A percentile compares a stretch with the other conserved stretches of the same genome.
These are phyloP conservation scores for Datura wrightii DNA, from an alignment of 257 asterid genomes.

Conservation along the genomic window DNA sequence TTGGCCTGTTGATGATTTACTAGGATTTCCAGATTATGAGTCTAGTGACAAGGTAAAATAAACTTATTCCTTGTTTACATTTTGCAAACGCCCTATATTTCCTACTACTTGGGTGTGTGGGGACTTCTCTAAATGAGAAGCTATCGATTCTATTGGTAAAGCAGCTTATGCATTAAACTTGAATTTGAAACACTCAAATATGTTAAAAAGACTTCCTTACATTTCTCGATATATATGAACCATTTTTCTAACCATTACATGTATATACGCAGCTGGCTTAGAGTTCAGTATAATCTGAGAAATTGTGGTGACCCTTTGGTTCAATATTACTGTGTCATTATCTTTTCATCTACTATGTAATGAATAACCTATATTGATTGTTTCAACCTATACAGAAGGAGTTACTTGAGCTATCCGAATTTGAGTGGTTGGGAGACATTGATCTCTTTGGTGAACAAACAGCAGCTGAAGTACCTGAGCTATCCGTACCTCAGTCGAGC, in stretches of 20 bases:
- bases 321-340: neutral
- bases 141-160: neutral
- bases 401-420: constrained; percentile 79
- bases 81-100: neutral
- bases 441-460: constrained; percentile 72
- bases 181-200: neutral
- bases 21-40: constrained; percentile 75
- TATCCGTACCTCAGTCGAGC: constrained; percentile 56
- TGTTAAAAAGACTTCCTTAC: neutral
- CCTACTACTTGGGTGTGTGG: neutral
- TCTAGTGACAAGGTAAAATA: constrained; percentile 64
- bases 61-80: neutral
- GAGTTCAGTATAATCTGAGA: neutral
- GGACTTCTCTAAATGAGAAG: neutral
- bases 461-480: constrained; percentile 93
- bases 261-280: neutral
- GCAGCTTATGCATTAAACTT: neutral
- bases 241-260: neutral
- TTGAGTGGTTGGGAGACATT: constrained; percentile 76
- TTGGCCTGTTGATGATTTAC: constrained; percentile 86
- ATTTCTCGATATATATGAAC: neutral
- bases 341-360: neutral
- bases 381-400: constrained; percentile 59
- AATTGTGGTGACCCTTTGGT: neutral
- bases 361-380: neutral